phyloP scores from a whole-genome alignment of 176 grass and related monocot species.

The Miscanthus lutarioriparius region DNA sequence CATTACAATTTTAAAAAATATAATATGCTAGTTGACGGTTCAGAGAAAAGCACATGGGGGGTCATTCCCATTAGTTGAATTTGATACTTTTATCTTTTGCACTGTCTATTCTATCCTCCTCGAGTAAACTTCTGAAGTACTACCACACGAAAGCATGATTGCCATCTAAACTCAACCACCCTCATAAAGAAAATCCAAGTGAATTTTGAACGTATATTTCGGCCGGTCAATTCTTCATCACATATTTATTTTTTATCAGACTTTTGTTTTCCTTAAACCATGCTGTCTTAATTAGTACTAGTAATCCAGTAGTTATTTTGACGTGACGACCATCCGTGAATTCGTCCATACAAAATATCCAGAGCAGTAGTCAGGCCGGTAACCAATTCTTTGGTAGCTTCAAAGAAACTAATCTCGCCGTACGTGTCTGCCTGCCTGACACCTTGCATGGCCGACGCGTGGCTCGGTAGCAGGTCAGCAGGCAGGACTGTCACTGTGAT shows the following conservation, averaged over 20 bases:
- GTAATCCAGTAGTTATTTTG: too few relatives aligned
- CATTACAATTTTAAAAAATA: too few relatives aligned
- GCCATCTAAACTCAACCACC: not conserved
- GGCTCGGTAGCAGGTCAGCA: slow-evolving; percentile 22
- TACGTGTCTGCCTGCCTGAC: not conserved
- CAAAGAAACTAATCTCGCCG: not conserved
- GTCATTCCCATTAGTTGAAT: not conserved
- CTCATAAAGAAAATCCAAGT: not conserved
- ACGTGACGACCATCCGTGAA: not conserved
- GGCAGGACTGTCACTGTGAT: slow-evolving; percentile 7
- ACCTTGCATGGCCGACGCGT: slow-evolving; percentile 57
- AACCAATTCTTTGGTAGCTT: slow-evolving; percentile 22
- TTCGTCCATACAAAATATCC: not conserved
- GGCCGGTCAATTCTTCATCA: not conserved
- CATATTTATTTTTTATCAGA: not conserved
- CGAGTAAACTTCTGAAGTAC: not conserved
- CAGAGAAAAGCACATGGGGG: not conserved
- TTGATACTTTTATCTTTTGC: not conserved
- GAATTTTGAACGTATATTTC: not conserved
- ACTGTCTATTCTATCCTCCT: not conserved
- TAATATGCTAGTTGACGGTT: not conserved
- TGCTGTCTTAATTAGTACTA: too few relatives aligned
- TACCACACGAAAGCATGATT: not conserved
- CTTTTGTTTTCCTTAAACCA: slow-evolving; percentile 27
- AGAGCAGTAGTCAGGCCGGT: not conserved